phyloP scores from a whole-genome alignment of 495 filamentous ascomycete species.

The Annulohypoxylon stygium region DNA sequence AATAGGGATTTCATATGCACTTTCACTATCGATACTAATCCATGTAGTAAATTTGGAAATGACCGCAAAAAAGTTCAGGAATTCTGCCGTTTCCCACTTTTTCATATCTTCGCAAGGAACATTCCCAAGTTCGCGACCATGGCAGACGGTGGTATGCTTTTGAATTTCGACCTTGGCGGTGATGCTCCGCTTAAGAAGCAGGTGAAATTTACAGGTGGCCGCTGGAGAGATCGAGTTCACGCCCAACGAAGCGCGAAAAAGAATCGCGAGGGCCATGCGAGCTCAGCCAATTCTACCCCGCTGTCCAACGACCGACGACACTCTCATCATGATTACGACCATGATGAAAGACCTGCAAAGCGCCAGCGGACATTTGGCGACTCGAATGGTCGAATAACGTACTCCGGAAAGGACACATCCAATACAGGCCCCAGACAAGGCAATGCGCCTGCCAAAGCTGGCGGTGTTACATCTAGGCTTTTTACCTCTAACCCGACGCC shows the following conservation, averaged over 20 bases:
- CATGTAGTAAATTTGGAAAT: no score
- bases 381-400: slow-evolving; percentile 33
- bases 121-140: slow-evolving; percentile 60
- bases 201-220: slow-evolving; percentile 84
- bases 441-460: slow-evolving; percentile 53
- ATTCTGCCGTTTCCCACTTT: slow-evolving; percentile 39
- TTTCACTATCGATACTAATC: not conserved
- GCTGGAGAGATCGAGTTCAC: slow-evolving; percentile 87
- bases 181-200: slow-evolving; percentile 71
- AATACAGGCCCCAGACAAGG: slow-evolving; percentile 34
- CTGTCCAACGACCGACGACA: slow-evolving; percentile 41
- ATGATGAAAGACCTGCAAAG: slow-evolving; percentile 55
- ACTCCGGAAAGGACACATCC: slow-evolving; percentile 35
- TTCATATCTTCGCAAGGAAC: slow-evolving; percentile 23
- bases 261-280: slow-evolving; percentile 55
- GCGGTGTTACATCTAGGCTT: slow-evolving; percentile 82
- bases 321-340: slow-evolving; percentile 38
- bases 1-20: no score
- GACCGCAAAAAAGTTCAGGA: slow-evolving; percentile 49
- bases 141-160: slow-evolving; percentile 94
- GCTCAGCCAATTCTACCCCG: slow-evolving; percentile 48
- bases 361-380: slow-evolving; percentile 54
- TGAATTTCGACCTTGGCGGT: slow-evolving; percentile 86
- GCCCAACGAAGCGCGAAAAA: slow-evolving; percentile 78
- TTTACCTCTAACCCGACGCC: slow-evolving; percentile 88